These are phyloP conservation scores for Claviceps citrina DNA, from an alignment of 2,329 filamentous ascomycete species.

Conservation along the genomic window DNA sequence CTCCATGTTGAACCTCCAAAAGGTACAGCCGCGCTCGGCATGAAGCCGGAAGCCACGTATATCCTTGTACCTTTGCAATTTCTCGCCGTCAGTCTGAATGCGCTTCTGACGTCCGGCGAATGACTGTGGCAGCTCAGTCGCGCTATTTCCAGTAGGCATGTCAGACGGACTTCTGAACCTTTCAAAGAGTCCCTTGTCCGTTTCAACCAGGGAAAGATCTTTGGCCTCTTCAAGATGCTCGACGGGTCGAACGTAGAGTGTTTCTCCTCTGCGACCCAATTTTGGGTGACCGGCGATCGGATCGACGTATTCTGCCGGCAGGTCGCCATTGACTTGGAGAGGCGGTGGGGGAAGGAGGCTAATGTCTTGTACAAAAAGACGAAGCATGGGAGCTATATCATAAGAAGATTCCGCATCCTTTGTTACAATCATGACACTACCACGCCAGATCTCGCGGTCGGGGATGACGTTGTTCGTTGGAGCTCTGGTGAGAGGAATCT, in stretches of 20 bases:
- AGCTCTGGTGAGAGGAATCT: conserved; percentile 21
- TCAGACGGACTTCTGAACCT: conserved; percentile 40
- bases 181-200: conserved; percentile 72
- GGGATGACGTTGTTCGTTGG: conserved; percentile 13
- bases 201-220: conserved; percentile 67
- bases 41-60: conserved; percentile 71
- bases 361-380: conserved; percentile 76
- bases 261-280: conserved; percentile 68
- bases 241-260: conserved; percentile 78
- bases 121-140: conserved; percentile 34
- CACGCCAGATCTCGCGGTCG: conserved; percentile 76
- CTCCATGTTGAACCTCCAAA: conserved; percentile 95
- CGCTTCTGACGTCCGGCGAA: conserved; percentile 39
- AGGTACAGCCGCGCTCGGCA: conserved; percentile 72
- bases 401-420: conserved; percentile 73
- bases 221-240: conserved; percentile 64
- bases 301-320: conserved; percentile 73
- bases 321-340: conserved; percentile 44
- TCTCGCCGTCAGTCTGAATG: conserved; percentile 58
- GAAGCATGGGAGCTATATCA: conserved; percentile 58
- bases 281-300: conserved; percentile 80
- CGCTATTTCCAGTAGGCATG: conserved; percentile 23
- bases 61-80: conserved; percentile 65
- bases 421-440: conserved; percentile 91
- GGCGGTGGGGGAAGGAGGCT: conserved; percentile 69